These are phyloP conservation scores for Citrus medica DNA, from an alignment of 345 rosid species.

Conservation along the genomic window DNA sequence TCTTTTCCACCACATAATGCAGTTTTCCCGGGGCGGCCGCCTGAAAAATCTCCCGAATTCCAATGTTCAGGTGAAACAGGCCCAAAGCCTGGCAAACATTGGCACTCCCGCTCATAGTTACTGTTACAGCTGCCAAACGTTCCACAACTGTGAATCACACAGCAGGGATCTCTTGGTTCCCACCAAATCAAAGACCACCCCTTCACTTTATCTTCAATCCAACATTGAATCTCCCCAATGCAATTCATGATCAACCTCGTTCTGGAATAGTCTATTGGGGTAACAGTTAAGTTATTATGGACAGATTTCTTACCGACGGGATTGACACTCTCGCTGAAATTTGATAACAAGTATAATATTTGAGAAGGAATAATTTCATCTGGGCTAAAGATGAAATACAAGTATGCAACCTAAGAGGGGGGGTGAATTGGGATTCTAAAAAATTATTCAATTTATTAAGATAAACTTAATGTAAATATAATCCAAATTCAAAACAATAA, in stretches of 20 bases:
- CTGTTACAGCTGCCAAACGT: constrained; percentile 30
- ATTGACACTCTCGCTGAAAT: not conserved
- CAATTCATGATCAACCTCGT: constrained; percentile 36
- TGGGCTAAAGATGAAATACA: not conserved
- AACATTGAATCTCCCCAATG: constrained; percentile 29
- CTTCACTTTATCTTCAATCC: not conserved
- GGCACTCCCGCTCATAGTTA: constrained; percentile 17
- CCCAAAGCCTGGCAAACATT: constrained; percentile 45
- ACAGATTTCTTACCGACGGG: not conserved
- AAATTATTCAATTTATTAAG: too few relatives aligned
- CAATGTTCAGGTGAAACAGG: constrained; percentile 22
- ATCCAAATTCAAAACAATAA: too few relatives aligned
- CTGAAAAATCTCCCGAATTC: constrained; percentile 23
- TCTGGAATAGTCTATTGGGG: not conserved
- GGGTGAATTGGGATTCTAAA: too few relatives aligned
- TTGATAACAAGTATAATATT: not conserved
- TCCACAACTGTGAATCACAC: too few relatives aligned
- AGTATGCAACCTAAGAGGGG: too few relatives aligned
- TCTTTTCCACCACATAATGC: not conserved
- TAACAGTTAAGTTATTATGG: not conserved
- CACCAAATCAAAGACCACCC: constrained; percentile 30
- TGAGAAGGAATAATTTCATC: not conserved
- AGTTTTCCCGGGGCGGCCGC: constrained; percentile 25
- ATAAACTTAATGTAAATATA: too few relatives aligned
- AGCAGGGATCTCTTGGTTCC: constrained; percentile 21